Base-by-base conservation (phyloP, 140 eudicot genomes). In the Stevia rebaudiana region DNA sequence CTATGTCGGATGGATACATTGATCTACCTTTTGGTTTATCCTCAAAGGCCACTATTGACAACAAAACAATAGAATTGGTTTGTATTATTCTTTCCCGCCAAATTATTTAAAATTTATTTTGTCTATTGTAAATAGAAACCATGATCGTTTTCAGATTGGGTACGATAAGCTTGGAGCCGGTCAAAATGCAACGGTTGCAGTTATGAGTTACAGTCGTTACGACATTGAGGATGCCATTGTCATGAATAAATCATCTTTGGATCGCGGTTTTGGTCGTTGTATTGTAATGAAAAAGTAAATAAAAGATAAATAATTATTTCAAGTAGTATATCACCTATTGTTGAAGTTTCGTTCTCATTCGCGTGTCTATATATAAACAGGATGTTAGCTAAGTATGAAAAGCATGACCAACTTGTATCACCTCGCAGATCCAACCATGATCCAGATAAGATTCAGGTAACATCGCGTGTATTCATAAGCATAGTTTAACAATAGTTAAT, bases 101-200 rank as follows among this genome's bases (percentile, higher is more conserved):
- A 0, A 35, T 8, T 35, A 6, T 3, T 35, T 35, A 3, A 35
- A 8, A 35, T 1, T 6, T n/a, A n/a, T n/a, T n/a, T n/a, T n/a
- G n/a, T n/a, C n/a, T n/a, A n/a, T n/a, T n/a, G n/a, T n/a, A n/a
- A n/a, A n/a, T n/a, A n/a, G n/a, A n/a, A n/a, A n/a, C n/a, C n/a
- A n/a, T n/a, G n/a, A n/a, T n/a, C n/a, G n/a, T 35, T 35, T 35
- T 35, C 6, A 35, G 39, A 6, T 5, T 35, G 39, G 39, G 4
- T 35, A 35, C 6, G 63, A 92, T 80, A 88, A 92, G 75, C 92
- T 92, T 53, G 99, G 99, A 60, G 99, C 97, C 2, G 99, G 99
- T 15, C 99, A 92, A 77, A 92, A 92, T 74, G 99, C 99, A 36
- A 92, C 96, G 48, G 99, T 92, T 48, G 99, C 99, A 11, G 99